Percentiles rank a stretch among this genome's conserved stretches.
Evolutionary conservation across 441 rosid species (phyloP).

Genomic region (Pelargonium myrrhifolium): DNA sequence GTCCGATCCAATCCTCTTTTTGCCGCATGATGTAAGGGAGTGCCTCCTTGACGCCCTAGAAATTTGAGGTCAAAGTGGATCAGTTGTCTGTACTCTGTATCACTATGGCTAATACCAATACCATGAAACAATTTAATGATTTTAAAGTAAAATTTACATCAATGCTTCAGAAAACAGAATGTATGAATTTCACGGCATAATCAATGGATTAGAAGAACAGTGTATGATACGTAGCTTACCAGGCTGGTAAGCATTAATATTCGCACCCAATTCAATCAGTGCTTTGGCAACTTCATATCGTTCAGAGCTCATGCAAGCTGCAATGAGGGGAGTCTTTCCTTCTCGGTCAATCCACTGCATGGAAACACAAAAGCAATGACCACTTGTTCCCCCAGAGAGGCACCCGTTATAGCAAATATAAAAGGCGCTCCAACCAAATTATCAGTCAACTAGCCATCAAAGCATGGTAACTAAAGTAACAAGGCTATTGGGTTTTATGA

Average conservation of each 20-base stretch:
- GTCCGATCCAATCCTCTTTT: constrained; percentile 45
- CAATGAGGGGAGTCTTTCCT: constrained; percentile 48
- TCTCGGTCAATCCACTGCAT: constrained; percentile 51
- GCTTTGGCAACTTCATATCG: constrained; percentile 33
- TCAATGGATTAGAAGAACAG: neutral
- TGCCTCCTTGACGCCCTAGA: constrained; percentile 54
- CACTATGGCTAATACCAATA: neutral
- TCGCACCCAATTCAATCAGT: constrained; percentile 50
- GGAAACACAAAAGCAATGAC: constrained; percentile 4
- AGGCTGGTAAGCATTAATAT: constrained; percentile 60
- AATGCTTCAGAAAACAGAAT: neutral
- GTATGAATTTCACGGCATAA: neutral
- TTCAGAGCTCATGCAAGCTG: constrained; percentile 48
- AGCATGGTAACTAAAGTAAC: neutral
- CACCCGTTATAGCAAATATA: neutral
- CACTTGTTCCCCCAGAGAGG: constrained; percentile 9
- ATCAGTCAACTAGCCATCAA: neutral
- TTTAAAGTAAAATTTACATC: neutral
- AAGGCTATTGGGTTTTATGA: neutral
- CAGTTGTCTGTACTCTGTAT: neutral
- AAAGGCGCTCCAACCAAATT: neutral
- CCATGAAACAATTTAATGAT: neutral
- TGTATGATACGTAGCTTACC: constrained; percentile 25
- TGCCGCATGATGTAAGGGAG: constrained; percentile 63
- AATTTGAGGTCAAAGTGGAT: neutral